Percentiles rank a stretch among this genome's conserved stretches.
Evolutionary conservation across 306 rosid genomes (phyloP).

Genomic region (Argentina anserina): DNA sequence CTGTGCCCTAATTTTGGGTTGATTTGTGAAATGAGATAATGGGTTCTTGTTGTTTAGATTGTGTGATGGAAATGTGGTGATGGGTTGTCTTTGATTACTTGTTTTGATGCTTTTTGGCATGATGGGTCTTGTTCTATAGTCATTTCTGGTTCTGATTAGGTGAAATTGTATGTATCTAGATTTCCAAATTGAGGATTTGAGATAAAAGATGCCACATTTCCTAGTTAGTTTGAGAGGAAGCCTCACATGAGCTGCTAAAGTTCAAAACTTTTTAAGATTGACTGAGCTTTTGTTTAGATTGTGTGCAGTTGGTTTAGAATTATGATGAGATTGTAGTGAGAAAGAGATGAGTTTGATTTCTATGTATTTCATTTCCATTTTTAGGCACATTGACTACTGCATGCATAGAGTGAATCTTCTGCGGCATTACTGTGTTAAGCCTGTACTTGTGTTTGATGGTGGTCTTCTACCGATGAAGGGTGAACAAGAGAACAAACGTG

Average conservation of each 20-base stretch:
- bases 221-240: not conserved
- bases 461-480: slow-evolving; percentile 90
- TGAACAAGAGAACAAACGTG: slow-evolving; percentile 92
- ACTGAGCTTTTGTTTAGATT: not conserved
- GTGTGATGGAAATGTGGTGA: not conserved
- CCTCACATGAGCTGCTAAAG: not conserved
- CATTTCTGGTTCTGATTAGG: not conserved
- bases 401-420: slow-evolving; percentile 86
- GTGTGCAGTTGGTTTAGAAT: not conserved
- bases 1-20: slow-evolving; percentile 5
- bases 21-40: not conserved
- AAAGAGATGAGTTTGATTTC: not conserved
- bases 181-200: not conserved
- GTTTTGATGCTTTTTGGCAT: not conserved
- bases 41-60: not conserved
- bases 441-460: slow-evolving; percentile 91
- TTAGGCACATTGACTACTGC: slow-evolving; percentile 90
- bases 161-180: not conserved
- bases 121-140: not conserved
- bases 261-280: not conserved
- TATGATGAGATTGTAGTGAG: not conserved
- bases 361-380: not conserved
- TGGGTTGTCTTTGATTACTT: not conserved
- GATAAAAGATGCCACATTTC: not conserved
- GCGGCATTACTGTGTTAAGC: slow-evolving; percentile 70